Conservation (phyloP, 257 asterid genomes). For the Handroanthus guayacan region DNA sequence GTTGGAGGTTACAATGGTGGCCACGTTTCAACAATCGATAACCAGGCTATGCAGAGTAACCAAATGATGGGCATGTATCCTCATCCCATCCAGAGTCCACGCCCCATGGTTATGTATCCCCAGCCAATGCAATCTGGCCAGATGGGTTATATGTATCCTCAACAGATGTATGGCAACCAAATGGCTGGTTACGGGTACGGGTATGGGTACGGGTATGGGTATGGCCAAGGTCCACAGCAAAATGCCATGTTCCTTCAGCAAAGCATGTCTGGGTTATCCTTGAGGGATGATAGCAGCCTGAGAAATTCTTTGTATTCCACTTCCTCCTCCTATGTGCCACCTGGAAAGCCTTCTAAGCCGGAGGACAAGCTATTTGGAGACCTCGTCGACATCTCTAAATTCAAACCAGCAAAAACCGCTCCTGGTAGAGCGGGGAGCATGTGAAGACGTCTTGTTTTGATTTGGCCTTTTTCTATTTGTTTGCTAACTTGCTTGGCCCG, state of each 20-base stretch:
- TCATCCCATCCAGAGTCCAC: conserved; percentile 38
- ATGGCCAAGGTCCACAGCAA: conserved; percentile 68
- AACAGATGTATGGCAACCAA: conserved; percentile 75
- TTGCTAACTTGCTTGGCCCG: conserved; percentile 36
- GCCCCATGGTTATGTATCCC: conserved; percentile 63
- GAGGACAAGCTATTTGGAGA: conserved; percentile 75
- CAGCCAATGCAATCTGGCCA: conserved; percentile 72
- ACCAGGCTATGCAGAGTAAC: conserved; percentile 46
- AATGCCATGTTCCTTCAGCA: conserved; percentile 70
- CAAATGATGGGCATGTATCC: conserved; percentile 55
- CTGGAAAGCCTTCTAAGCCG: conserved; percentile 77
- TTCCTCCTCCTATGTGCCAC: conserved; percentile 60
- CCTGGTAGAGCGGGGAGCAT: conserved; percentile 56
- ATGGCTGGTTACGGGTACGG: conserved; percentile 71
- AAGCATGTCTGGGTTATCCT: conserved; percentile 70
- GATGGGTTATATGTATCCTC: conserved; percentile 81
- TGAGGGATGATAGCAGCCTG: conserved; percentile 67
- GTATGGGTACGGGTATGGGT: conserved; percentile 62
- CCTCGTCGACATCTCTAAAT: conserved; percentile 61
- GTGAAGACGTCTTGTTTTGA: conserved; percentile 42
- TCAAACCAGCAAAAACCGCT: conserved; percentile 48
- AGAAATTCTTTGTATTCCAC: conserved; percentile 44
- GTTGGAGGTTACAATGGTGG: conserved; percentile 54
- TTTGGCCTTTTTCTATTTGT: conserved; percentile 28
- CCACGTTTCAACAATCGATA: conserved; percentile 44